Conservation (phyloP, 2,329 filamentous ascomycete species). For the Neofusicoccum sp. region DNA sequence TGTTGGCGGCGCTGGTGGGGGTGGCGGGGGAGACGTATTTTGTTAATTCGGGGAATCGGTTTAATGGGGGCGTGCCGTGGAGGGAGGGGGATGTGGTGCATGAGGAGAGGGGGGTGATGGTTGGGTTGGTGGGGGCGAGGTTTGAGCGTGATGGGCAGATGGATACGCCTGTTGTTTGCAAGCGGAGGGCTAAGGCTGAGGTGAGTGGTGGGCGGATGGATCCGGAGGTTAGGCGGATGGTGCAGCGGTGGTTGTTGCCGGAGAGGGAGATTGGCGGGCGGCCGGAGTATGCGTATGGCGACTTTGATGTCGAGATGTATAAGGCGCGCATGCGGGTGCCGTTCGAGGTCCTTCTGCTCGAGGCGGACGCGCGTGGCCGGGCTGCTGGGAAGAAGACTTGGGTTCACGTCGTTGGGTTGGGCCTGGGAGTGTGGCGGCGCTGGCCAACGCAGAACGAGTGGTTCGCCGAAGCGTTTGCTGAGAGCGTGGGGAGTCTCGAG, state of each 20-base stretch:
- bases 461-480: constrained; percentile 31
- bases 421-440: constrained; percentile 37
- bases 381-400: constrained; percentile 28
- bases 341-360: constrained; percentile 33
- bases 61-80: constrained; percentile 24
- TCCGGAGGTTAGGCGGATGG: constrained; percentile 13
- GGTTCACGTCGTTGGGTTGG: constrained; percentile 27
- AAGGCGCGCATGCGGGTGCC: constrained; percentile 33
- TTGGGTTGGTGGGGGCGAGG: constrained; percentile 35
- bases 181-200: background rate
- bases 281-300: background rate
- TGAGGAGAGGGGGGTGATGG: constrained; percentile 32
- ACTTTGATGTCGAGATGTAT: constrained; percentile 23
- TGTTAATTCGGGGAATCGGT: constrained; percentile 26
- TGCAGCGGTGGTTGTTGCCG: constrained; percentile 5
- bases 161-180: constrained; percentile 25
- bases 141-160: constrained; percentile 35
- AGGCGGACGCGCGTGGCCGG: constrained; percentile 29
- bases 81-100: constrained; percentile 22
- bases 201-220: constrained; percentile 26
- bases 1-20: constrained; percentile 35
- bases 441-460: constrained; percentile 25
- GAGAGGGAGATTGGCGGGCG: constrained; percentile 23
- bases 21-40: constrained; percentile 33
- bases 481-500: constrained; percentile 26